These are phyloP conservation scores for Erythrophleum fordii DNA, from an alignment of 306 rosid genomes.

Conservation along the genomic window DNA sequence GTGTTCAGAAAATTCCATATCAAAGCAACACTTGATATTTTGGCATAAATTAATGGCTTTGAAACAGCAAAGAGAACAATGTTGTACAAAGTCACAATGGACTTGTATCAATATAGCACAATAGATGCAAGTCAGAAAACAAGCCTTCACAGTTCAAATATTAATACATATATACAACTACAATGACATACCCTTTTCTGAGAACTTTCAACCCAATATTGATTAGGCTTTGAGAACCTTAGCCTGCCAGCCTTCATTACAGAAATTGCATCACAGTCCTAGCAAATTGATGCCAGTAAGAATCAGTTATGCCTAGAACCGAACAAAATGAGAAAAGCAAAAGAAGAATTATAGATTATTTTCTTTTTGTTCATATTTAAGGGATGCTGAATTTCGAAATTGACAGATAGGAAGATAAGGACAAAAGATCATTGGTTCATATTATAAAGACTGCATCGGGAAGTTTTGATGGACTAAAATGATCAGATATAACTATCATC, in stretches of 20 bases:
- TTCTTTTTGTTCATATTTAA: slow-evolving; percentile 23
- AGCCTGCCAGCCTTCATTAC: slow-evolving; percentile 82
- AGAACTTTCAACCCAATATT: slow-evolving; percentile 93
- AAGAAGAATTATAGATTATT: not conserved
- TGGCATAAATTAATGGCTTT: slow-evolving; percentile 17
- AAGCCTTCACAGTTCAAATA: slow-evolving; percentile 8
- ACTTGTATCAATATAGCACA: slow-evolving; percentile 16
- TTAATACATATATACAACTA: slow-evolving; percentile 1
- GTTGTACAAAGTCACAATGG: not conserved
- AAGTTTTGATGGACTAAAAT: not conserved
- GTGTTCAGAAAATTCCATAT: slow-evolving; percentile 5
- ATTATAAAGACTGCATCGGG: not conserved
- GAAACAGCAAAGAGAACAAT: slow-evolving; percentile 7
- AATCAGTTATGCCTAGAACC: not conserved
- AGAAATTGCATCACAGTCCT: slow-evolving; percentile 78
- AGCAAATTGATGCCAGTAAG: slow-evolving; percentile 28
- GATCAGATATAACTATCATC: not conserved
- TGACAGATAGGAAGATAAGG: slow-evolving; percentile 8
- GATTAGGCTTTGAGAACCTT: slow-evolving; percentile 78
- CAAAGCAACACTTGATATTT: slow-evolving; percentile 19
- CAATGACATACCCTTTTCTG: slow-evolving; percentile 80
- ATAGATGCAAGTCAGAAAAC: slow-evolving; percentile 12
- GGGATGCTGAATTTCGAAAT: not conserved
- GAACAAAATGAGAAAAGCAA: not conserved
- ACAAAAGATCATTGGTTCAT: slow-evolving; percentile 9